phyloP scores from a whole-genome alignment of 208 protist species.

The Leishmania tropica region DNA sequence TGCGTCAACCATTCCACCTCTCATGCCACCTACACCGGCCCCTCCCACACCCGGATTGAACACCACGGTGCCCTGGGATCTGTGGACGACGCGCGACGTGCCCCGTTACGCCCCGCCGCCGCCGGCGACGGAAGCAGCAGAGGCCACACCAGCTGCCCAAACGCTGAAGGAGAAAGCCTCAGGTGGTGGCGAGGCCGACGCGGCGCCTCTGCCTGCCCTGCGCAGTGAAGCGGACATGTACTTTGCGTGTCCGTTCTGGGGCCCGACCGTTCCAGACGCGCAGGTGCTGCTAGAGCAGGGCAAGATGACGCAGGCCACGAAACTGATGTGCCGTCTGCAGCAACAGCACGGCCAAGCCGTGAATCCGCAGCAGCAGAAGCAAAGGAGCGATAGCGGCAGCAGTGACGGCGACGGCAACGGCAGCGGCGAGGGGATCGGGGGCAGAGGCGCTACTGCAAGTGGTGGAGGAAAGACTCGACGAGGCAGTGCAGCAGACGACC shows the following conservation, averaged over 20 bases:
- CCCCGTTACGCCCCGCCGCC: slow-evolving; percentile 23
- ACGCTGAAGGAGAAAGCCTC: background rate
- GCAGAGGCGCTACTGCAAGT: background rate
- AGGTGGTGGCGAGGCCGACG: background rate
- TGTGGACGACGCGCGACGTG: slow-evolving; percentile 41
- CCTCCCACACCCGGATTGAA: slow-evolving; percentile 43
- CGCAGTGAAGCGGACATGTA: slow-evolving; percentile 32
- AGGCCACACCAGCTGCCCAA: background rate
- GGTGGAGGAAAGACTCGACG: background rate
- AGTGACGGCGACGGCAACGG: background rate
- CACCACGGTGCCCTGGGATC: slow-evolving; percentile 42
- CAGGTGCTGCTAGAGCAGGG: slow-evolving; percentile 48
- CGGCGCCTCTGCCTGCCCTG: background rate
- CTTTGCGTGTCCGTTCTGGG: slow-evolving; percentile 48
- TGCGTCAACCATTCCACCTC: background rate
- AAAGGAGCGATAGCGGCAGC: background rate
- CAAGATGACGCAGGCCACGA: slow-evolving; percentile 39
- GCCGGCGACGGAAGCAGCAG: slow-evolving; percentile 3
- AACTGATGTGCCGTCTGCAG: slow-evolving; percentile 34
- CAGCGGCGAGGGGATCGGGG: background rate
- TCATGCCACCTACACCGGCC: slow-evolving; percentile 58
- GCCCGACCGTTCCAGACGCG: slow-evolving; percentile 35
- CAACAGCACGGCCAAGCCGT: background rate
- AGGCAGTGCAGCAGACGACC: background rate
- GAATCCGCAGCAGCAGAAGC: background rate